Evolutionary conservation across 2,329 filamentous ascomycete genomes (phyloP), one percentile per base, ranked within the genome.

Genomic region (Zopfia rhizophila): DNA sequence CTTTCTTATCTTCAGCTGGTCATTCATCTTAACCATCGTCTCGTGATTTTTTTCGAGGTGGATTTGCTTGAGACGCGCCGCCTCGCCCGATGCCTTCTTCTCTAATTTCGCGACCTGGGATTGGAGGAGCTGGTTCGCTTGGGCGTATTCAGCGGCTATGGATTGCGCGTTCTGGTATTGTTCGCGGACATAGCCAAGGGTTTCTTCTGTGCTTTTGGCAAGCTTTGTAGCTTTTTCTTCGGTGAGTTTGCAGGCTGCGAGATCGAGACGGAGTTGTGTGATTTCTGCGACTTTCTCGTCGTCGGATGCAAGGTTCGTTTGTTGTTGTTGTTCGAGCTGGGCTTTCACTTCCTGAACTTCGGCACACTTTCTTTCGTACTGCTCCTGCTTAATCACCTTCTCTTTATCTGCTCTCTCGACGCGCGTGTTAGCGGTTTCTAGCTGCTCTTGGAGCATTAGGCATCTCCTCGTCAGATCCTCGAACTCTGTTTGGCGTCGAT

Each of bases 131-230:
- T 48, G 29, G 25, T 58, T 44, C 7, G 44, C 45, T 11, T 51
- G 19, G 19, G 41, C 37, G 2, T 54, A 30, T 10, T 55, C 38
- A 1, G 45, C 29, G 10, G 59, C 62, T 1, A 39, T 23, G 2
- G 55, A 51, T 24, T 55, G 45, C 5, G 58, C 57, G 5, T 38
- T 38, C 21, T 56, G 85, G 57, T 88, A 89, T 7, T 78, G 73
- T 3, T 76, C 75, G 39, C 82, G 79, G 10, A 78, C 72, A 57
- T 85, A 89, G 2, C 84, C 81, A 18, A 78, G 71, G 3, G 85
- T 81, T 11, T 63, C 50, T 10, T 73, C 64, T 6, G 63, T 56
- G 25, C 61, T 61, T 7, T 65, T 54, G 5, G 59, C 64, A 4
- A 61, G 63, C 28, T 69, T 70, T n/a, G 24, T 27, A 32, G 14